A percentile compares a stretch with the other conserved stretches of the same genome.
These are phyloP conservation scores for Alternaria alternata DNA, from an alignment of 2,329 filamentous ascomycete species.

Conservation along the genomic window DNA sequence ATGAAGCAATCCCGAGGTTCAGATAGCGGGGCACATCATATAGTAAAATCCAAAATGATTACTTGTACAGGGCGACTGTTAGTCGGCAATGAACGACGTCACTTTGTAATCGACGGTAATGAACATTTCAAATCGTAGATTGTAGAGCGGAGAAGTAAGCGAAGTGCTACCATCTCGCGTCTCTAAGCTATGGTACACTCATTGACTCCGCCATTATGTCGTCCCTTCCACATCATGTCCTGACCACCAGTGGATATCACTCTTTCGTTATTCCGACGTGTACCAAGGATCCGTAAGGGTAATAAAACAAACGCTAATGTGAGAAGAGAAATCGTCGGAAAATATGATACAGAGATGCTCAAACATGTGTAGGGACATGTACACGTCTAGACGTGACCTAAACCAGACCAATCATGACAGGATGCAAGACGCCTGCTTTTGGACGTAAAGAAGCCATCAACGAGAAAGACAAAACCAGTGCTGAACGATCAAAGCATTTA, in stretches of 20 bases:
- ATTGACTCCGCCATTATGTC: conserved; percentile 28
- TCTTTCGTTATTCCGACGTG: conserved; percentile 33
- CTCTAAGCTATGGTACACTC: conserved; percentile 41
- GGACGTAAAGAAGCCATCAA: conserved; percentile 34
- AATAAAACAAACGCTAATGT: conserved; percentile 42
- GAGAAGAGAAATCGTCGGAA: conserved; percentile 43
- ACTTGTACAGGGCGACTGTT: background rate
- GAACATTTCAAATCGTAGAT: conserved; percentile 26
- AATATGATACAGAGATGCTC: conserved; percentile 47
- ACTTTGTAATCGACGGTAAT: background rate
- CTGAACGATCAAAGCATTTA: conserved; percentile 49
- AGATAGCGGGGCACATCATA: background rate
- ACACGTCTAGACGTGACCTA: conserved; percentile 45
- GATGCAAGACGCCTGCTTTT: conserved; percentile 53
- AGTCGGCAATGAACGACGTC: background rate
- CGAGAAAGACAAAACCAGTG: conserved; percentile 32
- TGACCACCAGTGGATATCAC: conserved; percentile 32
- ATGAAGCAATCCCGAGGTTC: conserved; percentile 16
- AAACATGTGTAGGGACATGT: conserved; percentile 37
- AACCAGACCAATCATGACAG: conserved; percentile 37
- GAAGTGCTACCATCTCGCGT: conserved; percentile 41
- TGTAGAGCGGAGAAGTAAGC: conserved; percentile 44
- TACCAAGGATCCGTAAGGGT: conserved; percentile 33
- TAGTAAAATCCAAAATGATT: background rate
- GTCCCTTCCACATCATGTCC: conserved; percentile 27